Evolutionary conservation across 2,329 filamentous ascomycete genomes (phyloP).

Genomic region (Exophiala aquamarina): DNA sequence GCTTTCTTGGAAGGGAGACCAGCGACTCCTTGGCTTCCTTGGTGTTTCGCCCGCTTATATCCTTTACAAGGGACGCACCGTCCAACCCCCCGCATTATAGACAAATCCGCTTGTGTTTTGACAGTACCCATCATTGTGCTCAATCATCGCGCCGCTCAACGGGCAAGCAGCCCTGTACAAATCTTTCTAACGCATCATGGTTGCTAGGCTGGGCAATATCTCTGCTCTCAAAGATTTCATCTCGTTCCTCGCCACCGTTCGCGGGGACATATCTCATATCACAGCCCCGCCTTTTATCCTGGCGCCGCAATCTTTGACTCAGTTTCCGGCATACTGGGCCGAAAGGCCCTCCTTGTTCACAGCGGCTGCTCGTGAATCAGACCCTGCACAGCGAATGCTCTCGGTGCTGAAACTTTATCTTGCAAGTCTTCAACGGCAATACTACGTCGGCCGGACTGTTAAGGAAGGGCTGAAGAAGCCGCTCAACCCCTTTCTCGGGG

Average conservation of each 20-base stretch:
- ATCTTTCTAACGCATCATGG: constrained; percentile 8
- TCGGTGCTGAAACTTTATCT: constrained; percentile 94
- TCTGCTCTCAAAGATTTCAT: constrained; percentile 30
- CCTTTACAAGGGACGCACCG: too few relatives aligned
- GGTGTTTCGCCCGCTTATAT: too few relatives aligned
- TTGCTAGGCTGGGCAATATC: constrained; percentile 27
- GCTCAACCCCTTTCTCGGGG: constrained; percentile 28
- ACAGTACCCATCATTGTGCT: too few relatives aligned
- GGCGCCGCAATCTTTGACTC: constrained; percentile 23
- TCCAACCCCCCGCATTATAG: too few relatives aligned
- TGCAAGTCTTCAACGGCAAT: constrained; percentile 85
- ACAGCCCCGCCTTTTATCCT: constrained; percentile 57
- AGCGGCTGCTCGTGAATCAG: constrained; percentile 75
- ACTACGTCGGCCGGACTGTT: constrained; percentile 38
- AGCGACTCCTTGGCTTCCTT: too few relatives aligned
- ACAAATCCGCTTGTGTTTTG: too few relatives aligned
- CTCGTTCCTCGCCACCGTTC: constrained; percentile 74
- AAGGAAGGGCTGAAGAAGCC: constrained; percentile 28
- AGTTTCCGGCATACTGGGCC: constrained; percentile 67
- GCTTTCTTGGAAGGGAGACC: too few relatives aligned
- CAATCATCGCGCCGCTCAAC: too few relatives aligned
- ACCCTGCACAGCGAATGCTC: constrained; percentile 77
- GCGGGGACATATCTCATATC: constrained; percentile 76
- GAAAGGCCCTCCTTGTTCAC: constrained; percentile 77
- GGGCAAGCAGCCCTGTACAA: too few relatives aligned